Evolutionary conservation across 2,329 filamentous ascomycete genomes (phyloP), one percentile per base, ranked within the genome.

Genomic region (Stachybotrys chartarum): DNA sequence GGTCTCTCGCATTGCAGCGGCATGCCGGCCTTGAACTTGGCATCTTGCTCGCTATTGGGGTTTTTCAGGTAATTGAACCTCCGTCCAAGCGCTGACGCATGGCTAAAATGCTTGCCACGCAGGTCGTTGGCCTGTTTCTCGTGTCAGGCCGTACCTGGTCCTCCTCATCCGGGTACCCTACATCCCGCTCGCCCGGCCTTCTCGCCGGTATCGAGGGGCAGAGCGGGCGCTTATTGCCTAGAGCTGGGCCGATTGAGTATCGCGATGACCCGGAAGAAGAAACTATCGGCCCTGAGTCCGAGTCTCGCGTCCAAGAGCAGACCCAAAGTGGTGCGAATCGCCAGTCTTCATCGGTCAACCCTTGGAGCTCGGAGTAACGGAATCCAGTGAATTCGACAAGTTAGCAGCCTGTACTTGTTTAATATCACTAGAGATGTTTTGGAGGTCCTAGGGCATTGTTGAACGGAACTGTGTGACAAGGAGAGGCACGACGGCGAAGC

Each of bases 1-100:
- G 83, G 83, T 72, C 30, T 67, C 65, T 17, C 31, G 55, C 57
- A 17, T 17, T 61, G 53, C 53, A 57, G 47, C 53, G 39, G 24
- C 58, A 78, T 78, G 1, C 65, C 83, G 51, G 70, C 81, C 47
- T 73, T 84, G 57, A 56, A 6, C 55, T 61, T 53, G 72, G 71
- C 0, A 73, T 84, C n/a, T 75, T 77, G 1, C 53, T 81, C 1
- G 65, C 70, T 1, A 74, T 81, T 12, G 80, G 77, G 17, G 52
- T 79, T 3, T 68, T 82, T 51, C 78, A 83, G 74, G 80, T 60
- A 47, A 12, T 47, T 17, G n/a, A 5, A 8, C 45, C 45, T n/a
- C 45, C 11, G 3, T 47, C 3, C 11, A 47, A n/a, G 16, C 8
- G 45, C 16, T n/a, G 3, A 24, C 24, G 24, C 24, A 24, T 24